phyloP scores from a whole-genome alignment of 2,329 filamentous ascomycete genomes.

The Tolypocladium endophyticum region DNA sequence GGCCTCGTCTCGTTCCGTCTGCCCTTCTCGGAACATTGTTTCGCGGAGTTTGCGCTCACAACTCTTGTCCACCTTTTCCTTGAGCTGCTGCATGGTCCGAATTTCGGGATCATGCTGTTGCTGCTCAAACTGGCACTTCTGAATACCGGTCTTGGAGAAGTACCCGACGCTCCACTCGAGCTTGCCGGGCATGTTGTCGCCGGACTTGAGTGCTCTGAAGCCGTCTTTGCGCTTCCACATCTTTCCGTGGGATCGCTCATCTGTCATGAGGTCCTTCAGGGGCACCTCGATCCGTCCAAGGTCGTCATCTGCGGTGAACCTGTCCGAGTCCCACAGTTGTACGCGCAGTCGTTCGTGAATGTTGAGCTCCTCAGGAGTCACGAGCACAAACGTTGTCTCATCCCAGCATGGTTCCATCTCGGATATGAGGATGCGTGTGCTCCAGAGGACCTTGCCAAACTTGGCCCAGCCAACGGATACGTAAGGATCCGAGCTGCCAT shows the following conservation, averaged over 20 bases:
- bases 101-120: slow-evolving; percentile 51
- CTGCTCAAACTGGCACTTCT: slow-evolving; percentile 46
- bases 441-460: slow-evolving; percentile 54
- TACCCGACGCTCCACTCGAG: slow-evolving; percentile 63
- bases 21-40: slow-evolving; percentile 34
- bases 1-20: slow-evolving; percentile 39
- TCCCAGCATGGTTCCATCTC: slow-evolving; percentile 63
- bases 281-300: slow-evolving; percentile 62
- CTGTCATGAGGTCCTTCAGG: slow-evolving; percentile 53
- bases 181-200: slow-evolving; percentile 58
- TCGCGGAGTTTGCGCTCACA: slow-evolving; percentile 57
- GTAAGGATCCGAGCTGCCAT: slow-evolving; percentile 58
- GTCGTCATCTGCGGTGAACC: slow-evolving; percentile 62
- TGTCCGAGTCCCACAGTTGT: slow-evolving; percentile 69
- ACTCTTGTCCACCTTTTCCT: slow-evolving; percentile 40
- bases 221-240: slow-evolving; percentile 55
- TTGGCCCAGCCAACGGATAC: slow-evolving; percentile 68
- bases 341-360: slow-evolving; percentile 59
- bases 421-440: slow-evolving; percentile 51
- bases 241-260: slow-evolving; percentile 45
- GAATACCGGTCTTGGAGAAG: slow-evolving; percentile 56
- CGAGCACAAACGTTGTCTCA: slow-evolving; percentile 58
- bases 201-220: slow-evolving; percentile 53
- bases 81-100: slow-evolving; percentile 46
- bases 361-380: slow-evolving; percentile 61